Conservation (phyloP, 208 protist genomes). For the Wallacemonas collosoma region DNA sequence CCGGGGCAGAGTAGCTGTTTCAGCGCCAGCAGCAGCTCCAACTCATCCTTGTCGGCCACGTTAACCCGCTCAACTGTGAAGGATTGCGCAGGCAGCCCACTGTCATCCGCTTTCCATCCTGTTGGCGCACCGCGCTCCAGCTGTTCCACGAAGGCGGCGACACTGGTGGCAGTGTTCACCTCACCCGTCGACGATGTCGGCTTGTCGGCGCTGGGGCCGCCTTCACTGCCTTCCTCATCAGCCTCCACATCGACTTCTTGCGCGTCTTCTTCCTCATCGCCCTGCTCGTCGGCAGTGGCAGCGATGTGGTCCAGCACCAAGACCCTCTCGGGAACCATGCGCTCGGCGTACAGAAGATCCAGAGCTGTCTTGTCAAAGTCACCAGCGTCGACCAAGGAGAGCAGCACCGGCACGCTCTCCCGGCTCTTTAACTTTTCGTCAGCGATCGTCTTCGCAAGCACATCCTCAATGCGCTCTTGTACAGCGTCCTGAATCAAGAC, state of each 20-base stretch:
- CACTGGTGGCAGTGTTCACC: slow-evolving; percentile 4
- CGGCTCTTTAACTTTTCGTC: slow-evolving; percentile 32
- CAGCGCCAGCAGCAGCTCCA: slow-evolving; percentile 49
- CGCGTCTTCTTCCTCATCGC: slow-evolving; percentile 6
- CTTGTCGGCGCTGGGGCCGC: neutral
- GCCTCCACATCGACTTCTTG: slow-evolving; percentile 22
- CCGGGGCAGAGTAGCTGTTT: slow-evolving; percentile 49
- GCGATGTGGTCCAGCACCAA: slow-evolving; percentile 47
- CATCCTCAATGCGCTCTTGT: slow-evolving; percentile 26
- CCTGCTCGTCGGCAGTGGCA: neutral
- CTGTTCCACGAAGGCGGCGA: slow-evolving; percentile 10
- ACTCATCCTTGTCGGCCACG: slow-evolving; percentile 41
- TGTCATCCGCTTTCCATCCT: slow-evolving; percentile 16
- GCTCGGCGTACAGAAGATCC: slow-evolving; percentile 36
- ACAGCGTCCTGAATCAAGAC: slow-evolving; percentile 38
- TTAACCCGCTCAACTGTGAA: slow-evolving; percentile 25
- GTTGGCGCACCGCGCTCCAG: slow-evolving; percentile 17
- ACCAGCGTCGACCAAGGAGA: slow-evolving; percentile 27
- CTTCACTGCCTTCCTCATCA: neutral
- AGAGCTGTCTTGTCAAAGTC: slow-evolving; percentile 19
- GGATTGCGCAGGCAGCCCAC: slow-evolving; percentile 9
- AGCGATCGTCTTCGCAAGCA: slow-evolving; percentile 26
- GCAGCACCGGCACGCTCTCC: slow-evolving; percentile 52
- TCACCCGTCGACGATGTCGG: neutral
- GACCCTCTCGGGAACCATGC: slow-evolving; percentile 50